Base-by-base conservation (phyloP, 768 basidiomycete genomes). In the Pholiota microspora region DNA sequence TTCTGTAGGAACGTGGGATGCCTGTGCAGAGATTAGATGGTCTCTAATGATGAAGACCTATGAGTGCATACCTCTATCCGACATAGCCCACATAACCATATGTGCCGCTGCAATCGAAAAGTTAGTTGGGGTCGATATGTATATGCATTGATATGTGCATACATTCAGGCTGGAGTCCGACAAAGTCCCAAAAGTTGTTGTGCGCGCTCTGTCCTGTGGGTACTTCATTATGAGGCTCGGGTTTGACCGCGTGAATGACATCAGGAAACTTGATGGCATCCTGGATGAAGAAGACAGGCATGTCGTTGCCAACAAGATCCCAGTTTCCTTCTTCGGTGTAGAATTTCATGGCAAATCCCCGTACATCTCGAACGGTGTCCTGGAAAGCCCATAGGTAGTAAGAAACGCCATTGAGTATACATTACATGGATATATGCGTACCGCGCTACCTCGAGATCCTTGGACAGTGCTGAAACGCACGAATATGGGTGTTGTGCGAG, bases 131-230 rank as follows among this genome's bases (percentile, higher is more conserved):
- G 6, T 59, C 49, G 45, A 31, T 32, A 42, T 4, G 21, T 4
- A 27, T 4, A 24, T 23, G 8, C 10, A 32, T 23, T 21, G n/a
- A 16, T 10, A 29, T 45, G 7, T 36, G 69, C 40, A 48, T 67
- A 78, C 84, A 78, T 64, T 91, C 86, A 0, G 87, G 80, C 62
- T 85, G 83, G 27, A 90, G 74, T 38, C 82, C 80, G 34, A 84
- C 84, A 60, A 88, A 93, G 64, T 93, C 92, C 89, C 90, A 94
- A 57, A 92, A 91, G 62, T 88, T 92, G 71, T 94, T 91, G 64
- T 93, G 91, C 1, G 87, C 84, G 15, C 62, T 71, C 65, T 88
- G 86, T 2, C 81, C 86, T 46, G 80, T 79, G 2, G 87, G 87
- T 0, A 89, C 78, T 60, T 94, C 93, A 55, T 89, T 90, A 42